These are phyloP conservation scores for Anisogramma anomala DNA, from an alignment of 2,329 filamentous ascomycete species.

Conservation along the genomic window DNA sequence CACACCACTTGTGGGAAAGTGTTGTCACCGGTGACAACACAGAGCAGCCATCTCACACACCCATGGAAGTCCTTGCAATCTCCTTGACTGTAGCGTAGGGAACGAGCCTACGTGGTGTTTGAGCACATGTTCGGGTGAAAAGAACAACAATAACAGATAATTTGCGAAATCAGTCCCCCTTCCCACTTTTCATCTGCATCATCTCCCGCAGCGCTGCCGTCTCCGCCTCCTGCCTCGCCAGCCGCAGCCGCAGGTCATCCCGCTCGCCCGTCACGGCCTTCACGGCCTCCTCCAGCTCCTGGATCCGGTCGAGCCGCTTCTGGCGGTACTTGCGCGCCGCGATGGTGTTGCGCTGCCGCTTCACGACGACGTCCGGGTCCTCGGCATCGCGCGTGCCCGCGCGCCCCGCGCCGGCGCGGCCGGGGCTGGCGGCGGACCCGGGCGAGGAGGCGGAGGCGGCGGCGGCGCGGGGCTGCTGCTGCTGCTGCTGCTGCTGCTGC, in stretches of 20 bases:
- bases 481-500: neutral
- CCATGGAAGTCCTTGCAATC: too few species aligned
- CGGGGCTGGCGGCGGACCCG: conserved; percentile 4
- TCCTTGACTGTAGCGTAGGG: too few species aligned
- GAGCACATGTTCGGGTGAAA: too few species aligned
- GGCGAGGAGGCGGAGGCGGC: conserved; percentile 5
- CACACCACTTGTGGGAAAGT: too few species aligned
- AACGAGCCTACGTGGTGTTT: too few species aligned
- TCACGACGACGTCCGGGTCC: conserved; percentile 24
- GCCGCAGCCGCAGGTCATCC: conserved; percentile 42
- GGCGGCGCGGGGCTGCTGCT: neutral
- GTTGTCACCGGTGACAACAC: too few species aligned
- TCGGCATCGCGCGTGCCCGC: conserved; percentile 4
- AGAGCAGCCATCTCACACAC: too few species aligned
- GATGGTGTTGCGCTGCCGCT: conserved; percentile 50
- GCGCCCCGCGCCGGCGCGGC: conserved; percentile 4
- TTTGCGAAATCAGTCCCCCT: conserved; percentile 5
- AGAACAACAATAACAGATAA: neutral
- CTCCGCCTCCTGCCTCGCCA: conserved; percentile 49
- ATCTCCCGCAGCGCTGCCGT: conserved; percentile 41
- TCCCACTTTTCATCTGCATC: conserved; percentile 16
- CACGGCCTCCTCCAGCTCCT: conserved; percentile 42
- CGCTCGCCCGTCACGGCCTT: conserved; percentile 41
- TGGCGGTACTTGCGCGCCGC: conserved; percentile 53
- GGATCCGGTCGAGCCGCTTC: conserved; percentile 49